phyloP scores from a whole-genome alignment of 2,329 filamentous ascomycete species.

The Neocucurbitaria cava region DNA sequence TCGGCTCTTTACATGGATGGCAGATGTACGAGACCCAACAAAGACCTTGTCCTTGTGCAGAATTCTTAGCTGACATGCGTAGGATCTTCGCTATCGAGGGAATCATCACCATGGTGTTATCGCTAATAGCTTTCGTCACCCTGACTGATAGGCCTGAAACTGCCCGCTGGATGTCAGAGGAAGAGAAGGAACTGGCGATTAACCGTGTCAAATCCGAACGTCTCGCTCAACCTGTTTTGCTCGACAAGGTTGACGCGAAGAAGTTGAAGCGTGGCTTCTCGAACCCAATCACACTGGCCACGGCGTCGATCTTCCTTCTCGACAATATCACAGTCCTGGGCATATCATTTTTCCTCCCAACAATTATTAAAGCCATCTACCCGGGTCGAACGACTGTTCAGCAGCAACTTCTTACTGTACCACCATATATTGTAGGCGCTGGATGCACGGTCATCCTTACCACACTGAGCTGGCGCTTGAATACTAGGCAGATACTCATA shows the following conservation, averaged over 20 bases:
- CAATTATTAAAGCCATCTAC: slow-evolving; percentile 72
- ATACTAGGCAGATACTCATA: slow-evolving; percentile 65
- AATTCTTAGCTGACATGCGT: neutral
- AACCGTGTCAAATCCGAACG: slow-evolving; percentile 71
- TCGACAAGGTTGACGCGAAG: slow-evolving; percentile 65
- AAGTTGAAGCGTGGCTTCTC: slow-evolving; percentile 67
- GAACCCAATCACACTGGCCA: slow-evolving; percentile 65
- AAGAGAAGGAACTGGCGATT: slow-evolving; percentile 69
- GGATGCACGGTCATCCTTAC: slow-evolving; percentile 68
- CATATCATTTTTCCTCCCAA: slow-evolving; percentile 71
- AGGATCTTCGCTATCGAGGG: slow-evolving; percentile 70
- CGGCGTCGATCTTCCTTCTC: slow-evolving; percentile 64
- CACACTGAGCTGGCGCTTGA: slow-evolving; percentile 63
- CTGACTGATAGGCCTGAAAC: slow-evolving; percentile 72
- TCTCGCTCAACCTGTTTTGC: slow-evolving; percentile 62
- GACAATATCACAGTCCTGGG: slow-evolving; percentile 73
- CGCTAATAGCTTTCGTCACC: slow-evolving; percentile 64
- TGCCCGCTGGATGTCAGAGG: slow-evolving; percentile 65
- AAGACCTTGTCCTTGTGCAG: neutral
- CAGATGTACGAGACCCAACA: slow-evolving; percentile 10
- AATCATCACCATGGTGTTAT: slow-evolving; percentile 63
- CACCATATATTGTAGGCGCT: slow-evolving; percentile 70
- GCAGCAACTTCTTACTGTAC: slow-evolving; percentile 72
- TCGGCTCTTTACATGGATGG: slow-evolving; percentile 64
- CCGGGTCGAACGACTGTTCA: slow-evolving; percentile 60